Conservation (phyloP, 2,329 filamentous ascomycete genomes). For the Arachnopeziza araneosa region DNA sequence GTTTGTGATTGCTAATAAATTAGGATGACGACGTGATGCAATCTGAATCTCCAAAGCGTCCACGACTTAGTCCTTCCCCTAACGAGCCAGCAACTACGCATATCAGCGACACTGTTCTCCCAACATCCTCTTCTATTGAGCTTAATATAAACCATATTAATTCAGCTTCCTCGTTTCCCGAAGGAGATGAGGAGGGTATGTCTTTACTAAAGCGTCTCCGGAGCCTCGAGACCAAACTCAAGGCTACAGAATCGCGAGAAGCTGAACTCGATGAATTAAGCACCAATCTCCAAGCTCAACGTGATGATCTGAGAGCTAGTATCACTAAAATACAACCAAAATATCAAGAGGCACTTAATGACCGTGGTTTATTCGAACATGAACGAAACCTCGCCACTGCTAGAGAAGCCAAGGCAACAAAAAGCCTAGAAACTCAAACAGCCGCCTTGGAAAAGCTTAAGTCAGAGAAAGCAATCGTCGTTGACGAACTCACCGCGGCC, state of each 20-base stretch:
- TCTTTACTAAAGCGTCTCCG: not conserved
- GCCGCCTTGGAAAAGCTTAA: slow-evolving; percentile 22
- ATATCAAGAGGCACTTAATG: slow-evolving; percentile 45
- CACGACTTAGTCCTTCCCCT: slow-evolving; percentile 15
- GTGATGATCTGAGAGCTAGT: slow-evolving; percentile 42
- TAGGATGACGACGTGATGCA: slow-evolving; percentile 10
- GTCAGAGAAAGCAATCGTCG: slow-evolving; percentile 16
- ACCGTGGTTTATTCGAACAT: slow-evolving; percentile 46
- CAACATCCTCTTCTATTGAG: not conserved
- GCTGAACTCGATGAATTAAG: slow-evolving; percentile 38
- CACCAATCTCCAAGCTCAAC: slow-evolving; percentile 39
- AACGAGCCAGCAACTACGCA: slow-evolving; percentile 1
- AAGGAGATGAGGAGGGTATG: not conserved
- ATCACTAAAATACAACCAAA: slow-evolving; percentile 40
- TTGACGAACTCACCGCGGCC: slow-evolving; percentile 25
- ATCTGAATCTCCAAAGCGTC: slow-evolving; percentile 19
- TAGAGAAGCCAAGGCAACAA: slow-evolving; percentile 4
- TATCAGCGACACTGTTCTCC: slow-evolving; percentile 7
- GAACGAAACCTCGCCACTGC: slow-evolving; percentile 25
- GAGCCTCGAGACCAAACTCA: slow-evolving; percentile 29
- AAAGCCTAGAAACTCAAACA: slow-evolving; percentile 3
- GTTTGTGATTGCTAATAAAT: slow-evolving; percentile 5
- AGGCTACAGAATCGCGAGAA: slow-evolving; percentile 27
- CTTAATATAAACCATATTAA: not conserved
- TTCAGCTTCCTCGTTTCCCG: not conserved